Evolutionary conservation across 1,284 basidiomycete species (phyloP).

Genomic region (Prillingera fragicola): DNA sequence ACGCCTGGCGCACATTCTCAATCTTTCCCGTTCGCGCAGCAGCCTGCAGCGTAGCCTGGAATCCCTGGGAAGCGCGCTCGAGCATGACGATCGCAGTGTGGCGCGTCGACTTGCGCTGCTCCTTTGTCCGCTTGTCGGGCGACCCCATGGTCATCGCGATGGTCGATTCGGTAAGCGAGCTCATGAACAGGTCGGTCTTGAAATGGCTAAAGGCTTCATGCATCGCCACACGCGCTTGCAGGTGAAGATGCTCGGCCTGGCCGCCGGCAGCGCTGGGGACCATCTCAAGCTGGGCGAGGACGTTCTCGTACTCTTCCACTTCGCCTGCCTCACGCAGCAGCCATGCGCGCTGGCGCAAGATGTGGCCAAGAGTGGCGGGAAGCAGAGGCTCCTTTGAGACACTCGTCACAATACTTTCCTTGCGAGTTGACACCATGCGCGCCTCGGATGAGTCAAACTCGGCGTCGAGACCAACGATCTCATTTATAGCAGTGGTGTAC

Average conservation of each 20-base stretch:
- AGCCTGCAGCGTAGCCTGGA: constrained; percentile 61
- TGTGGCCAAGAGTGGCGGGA: constrained; percentile 60
- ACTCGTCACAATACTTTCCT: constrained; percentile 41
- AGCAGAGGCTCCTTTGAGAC: constrained; percentile 57
- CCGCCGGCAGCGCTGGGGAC: constrained; percentile 25
- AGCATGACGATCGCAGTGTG: constrained; percentile 62
- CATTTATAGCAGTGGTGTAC: constrained; percentile 37
- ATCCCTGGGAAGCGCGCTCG: constrained; percentile 62
- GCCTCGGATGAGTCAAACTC: constrained; percentile 34
- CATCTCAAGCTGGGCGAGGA: constrained; percentile 54
- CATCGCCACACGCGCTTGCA: constrained; percentile 68
- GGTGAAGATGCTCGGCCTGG: constrained; percentile 64
- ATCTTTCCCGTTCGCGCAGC: constrained; percentile 60
- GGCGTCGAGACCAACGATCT: constrained; percentile 32
- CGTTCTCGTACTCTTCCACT: constrained; percentile 51
- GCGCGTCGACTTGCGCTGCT: constrained; percentile 49
- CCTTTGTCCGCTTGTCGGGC: constrained; percentile 51
- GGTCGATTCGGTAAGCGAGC: constrained; percentile 76
- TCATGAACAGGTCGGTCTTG: constrained; percentile 76
- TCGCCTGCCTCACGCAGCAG: constrained; percentile 59
- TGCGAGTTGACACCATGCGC: constrained; percentile 21
- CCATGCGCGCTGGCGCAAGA: constrained; percentile 73
- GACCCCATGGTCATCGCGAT: constrained; percentile 78
- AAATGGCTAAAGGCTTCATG: constrained; percentile 70
- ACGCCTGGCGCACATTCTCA: constrained; percentile 64